These are phyloP conservation scores for Coniella lustricola DNA, from an alignment of 2,329 filamentous ascomycete genomes.

Conservation along the genomic window DNA sequence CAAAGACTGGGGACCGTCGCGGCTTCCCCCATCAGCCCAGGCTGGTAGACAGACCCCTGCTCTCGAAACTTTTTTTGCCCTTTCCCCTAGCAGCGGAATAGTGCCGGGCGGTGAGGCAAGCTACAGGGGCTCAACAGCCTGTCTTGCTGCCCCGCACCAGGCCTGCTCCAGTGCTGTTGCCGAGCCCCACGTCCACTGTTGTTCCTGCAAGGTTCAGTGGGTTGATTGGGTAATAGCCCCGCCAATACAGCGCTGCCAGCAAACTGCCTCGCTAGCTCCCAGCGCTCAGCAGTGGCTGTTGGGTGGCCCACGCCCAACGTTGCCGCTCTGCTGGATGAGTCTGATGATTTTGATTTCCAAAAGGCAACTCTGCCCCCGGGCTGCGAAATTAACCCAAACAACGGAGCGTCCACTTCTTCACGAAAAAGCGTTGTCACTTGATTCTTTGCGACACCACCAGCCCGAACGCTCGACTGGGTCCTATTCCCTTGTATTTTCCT, in stretches of 20 bases:
- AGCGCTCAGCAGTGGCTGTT: too few species aligned
- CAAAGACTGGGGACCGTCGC: neutral
- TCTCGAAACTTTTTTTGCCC: constrained; percentile 17
- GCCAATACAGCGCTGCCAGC: too few species aligned
- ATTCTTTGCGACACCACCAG: constrained; percentile 2
- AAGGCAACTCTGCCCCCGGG: neutral
- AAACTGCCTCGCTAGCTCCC: neutral
- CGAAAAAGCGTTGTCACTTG: constrained; percentile 7
- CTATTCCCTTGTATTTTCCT: too few species aligned
- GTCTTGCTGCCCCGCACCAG: constrained; percentile 1
- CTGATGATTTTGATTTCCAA: constrained; percentile 2
- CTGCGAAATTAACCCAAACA: neutral
- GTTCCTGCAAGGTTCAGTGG: constrained; percentile 1
- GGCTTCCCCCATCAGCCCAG: neutral
- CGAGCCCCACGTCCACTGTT: constrained; percentile 2
- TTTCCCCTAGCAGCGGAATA: constrained; percentile 26
- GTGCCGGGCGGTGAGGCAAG: constrained; percentile 13
- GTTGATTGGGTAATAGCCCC: neutral
- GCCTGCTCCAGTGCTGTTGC: too few species aligned
- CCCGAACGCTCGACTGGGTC: neutral
- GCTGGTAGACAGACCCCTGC: neutral
- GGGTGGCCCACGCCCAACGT: neutral
- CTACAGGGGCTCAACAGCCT: neutral
- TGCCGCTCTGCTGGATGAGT: neutral
- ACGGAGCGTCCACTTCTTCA: constrained; percentile 8